These are phyloP conservation scores for Rhodamnia rubescens DNA, from an alignment of 345 rosid species.

Conservation along the genomic window DNA sequence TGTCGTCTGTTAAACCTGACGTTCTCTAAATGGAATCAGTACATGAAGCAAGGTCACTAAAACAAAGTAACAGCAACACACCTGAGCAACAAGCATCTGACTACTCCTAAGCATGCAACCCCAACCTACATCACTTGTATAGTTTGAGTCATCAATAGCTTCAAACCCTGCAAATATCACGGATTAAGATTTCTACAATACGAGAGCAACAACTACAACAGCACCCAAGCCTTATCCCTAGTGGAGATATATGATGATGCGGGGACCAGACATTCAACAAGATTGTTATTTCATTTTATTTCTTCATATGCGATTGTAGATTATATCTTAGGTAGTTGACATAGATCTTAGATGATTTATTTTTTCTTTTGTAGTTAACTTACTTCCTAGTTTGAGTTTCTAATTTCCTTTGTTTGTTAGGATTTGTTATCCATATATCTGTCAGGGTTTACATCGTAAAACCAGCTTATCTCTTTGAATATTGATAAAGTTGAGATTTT, in stretches of 20 bases:
- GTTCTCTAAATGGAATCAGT: background rate
- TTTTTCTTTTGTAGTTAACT: background rate
- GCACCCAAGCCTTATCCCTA: background rate
- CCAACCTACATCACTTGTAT: slow-evolving; percentile 76
- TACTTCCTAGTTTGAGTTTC: background rate
- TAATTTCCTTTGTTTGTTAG: background rate
- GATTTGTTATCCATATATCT: background rate
- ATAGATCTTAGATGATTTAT: background rate
- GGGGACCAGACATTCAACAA: background rate
- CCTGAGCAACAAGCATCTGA: slow-evolving; percentile 98
- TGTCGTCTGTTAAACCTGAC: background rate
- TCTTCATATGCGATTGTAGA: background rate
- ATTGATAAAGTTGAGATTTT: background rate
- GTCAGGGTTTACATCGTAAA: background rate
- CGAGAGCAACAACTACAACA: background rate
- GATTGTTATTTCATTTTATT: background rate
- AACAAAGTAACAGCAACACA: slow-evolving; percentile 1
- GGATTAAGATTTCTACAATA: background rate
- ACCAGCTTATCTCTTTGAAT: background rate
- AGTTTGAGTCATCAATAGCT: slow-evolving; percentile 50
- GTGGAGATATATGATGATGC: background rate
- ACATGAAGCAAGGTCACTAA: background rate
- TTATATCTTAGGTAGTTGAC: background rate
- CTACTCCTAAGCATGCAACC: slow-evolving; percentile 99
- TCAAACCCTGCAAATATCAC: slow-evolving; percentile 47